These are phyloP conservation scores for Myxozyma mucilagina DNA, from an alignment of 805 yeast species.

Conservation along the genomic window DNA sequence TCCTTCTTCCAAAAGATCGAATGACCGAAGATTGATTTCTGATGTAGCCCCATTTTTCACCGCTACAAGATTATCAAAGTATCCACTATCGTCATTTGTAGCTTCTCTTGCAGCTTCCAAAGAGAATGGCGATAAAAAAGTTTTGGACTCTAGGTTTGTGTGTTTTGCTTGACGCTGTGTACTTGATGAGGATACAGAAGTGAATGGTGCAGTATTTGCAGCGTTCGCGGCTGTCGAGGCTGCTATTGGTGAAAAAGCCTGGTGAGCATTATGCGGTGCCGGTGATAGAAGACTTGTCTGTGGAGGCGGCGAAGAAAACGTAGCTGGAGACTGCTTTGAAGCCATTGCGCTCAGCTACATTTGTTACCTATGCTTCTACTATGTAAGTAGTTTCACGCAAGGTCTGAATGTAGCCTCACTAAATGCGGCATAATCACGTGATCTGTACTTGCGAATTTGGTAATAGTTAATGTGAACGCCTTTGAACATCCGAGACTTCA, in stretches of 20 bases:
- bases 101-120: not conserved
- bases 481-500: too few relatives aligned
- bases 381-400: too few relatives aligned
- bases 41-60: constrained; percentile 15
- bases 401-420: too few relatives aligned
- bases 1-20: constrained; percentile 62
- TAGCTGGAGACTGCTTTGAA: constrained; percentile 15
- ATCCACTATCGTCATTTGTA: constrained; percentile 6
- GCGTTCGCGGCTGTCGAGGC: constrained; percentile 4
- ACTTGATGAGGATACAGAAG: not conserved
- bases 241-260: not conserved
- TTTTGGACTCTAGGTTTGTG: not conserved
- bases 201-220: not conserved
- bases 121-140: not conserved
- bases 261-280: constrained; percentile 4
- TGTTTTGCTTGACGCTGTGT: not conserved
- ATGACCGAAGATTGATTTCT: constrained; percentile 49
- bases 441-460: too few relatives aligned
- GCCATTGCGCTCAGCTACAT: not conserved
- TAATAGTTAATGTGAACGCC: too few relatives aligned
- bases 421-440: too few relatives aligned
- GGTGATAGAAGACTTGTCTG: constrained; percentile 17
- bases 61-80: constrained; percentile 25
- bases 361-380: too few relatives aligned
- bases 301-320: constrained; percentile 20